Base-by-base conservation (phyloP, 164 flowering plant genomes). In the Hamamelis virginiana region DNA sequence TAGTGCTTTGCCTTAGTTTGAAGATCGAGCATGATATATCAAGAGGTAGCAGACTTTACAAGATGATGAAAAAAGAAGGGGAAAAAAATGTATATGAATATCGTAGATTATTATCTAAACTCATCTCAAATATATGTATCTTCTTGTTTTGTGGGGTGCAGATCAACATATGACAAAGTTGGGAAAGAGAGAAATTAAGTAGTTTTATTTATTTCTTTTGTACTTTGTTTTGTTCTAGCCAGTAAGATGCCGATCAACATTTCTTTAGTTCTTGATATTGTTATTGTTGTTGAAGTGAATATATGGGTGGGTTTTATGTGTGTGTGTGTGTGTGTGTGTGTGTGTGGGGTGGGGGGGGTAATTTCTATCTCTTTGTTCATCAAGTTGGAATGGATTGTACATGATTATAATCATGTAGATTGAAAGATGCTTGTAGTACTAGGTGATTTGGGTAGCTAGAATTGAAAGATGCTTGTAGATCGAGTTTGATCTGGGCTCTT, bases 1-100 rank as follows among this genome's bases (percentile, higher is more conserved):
- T 67, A 82, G 68, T 69, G 72, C 51, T 46, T 77, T 86, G 67
- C 87, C 84, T 13, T 81, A 83, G 78, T 27, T 50, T 65, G 57
- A n/a, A n/a, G n/a, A n/a, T n/a, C n/a, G n/a, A n/a, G n/a, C n/a
- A n/a, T n/a, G n/a, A n/a, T n/a, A n/a, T n/a, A 55, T 33, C 52
- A 52, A 59, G 65, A 69, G 62, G 72, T 69, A 73, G 66, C n/a
- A n/a, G 48, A 62, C 47, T 10, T 67, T 22, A 55, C 45, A 25
- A 13, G 56, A 18, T n/a, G 43, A 22, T 18, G 33, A 46, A 16
- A 18, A 26, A 11, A 18, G 16, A 15, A 26, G 3, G 43, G 18
- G 48, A 68, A 28, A 47, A 16, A 47, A 16, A 28, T 47, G 19
- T 11, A 21, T 58, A 57, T 1, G 13, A 71, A 46, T 44, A 47